phyloP scores from a whole-genome alignment of 2,329 filamentous ascomycete species.

The Cytospora piceae region DNA sequence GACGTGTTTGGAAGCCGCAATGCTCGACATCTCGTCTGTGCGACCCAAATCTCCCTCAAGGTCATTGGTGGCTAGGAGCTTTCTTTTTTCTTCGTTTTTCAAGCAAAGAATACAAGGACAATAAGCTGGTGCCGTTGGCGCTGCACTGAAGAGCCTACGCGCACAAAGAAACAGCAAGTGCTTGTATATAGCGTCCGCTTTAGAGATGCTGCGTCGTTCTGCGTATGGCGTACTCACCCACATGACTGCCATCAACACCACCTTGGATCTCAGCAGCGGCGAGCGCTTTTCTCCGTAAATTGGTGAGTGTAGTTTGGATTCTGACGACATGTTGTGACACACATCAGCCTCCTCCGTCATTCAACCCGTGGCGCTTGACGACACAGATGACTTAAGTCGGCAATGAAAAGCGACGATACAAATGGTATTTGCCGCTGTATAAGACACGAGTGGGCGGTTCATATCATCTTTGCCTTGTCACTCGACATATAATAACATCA shows the following conservation, averaged over 20 bases:
- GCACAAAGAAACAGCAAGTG: no score
- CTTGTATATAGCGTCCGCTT: not conserved
- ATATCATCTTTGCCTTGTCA: not conserved
- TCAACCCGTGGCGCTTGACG: not conserved
- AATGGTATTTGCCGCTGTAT: not conserved
- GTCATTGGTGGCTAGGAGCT: not conserved
- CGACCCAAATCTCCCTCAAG: not conserved
- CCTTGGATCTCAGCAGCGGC: no score
- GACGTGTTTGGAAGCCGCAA: slow-evolving; percentile 1
- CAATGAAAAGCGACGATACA: not conserved
- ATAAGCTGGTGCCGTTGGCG: not conserved
- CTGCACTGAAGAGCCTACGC: not conserved
- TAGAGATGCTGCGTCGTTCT: not conserved
- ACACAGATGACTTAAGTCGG: not conserved
- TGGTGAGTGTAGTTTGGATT: not conserved
- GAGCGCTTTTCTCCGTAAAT: not conserved
- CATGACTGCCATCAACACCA: no score
- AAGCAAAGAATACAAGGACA: not conserved
- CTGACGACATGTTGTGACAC: no score
- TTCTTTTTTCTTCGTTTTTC: not conserved
- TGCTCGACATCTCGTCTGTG: slow-evolving; percentile 15
- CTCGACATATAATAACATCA: not conserved
- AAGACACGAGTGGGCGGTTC: not conserved
- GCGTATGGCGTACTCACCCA: not conserved
- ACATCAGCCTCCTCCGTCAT: not conserved